Evolutionary conservation across 345 rosid species (phyloP).

Genomic region (Citrus glauca): DNA sequence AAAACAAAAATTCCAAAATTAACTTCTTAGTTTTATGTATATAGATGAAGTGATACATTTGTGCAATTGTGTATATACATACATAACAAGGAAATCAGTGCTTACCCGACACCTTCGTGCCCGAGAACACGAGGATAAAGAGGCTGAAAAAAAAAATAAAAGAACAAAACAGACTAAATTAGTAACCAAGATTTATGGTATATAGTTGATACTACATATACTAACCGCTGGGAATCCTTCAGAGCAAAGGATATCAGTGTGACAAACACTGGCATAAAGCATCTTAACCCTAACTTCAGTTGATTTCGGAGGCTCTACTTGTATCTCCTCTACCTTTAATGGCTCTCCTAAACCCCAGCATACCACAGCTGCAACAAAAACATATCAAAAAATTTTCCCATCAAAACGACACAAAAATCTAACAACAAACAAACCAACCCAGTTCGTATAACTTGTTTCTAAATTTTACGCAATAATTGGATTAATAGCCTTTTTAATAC

Average conservation of each 20-base stretch:
- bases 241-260: slow-evolving; percentile 37
- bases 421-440: neutral
- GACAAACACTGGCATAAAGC: slow-evolving; percentile 64
- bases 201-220: neutral
- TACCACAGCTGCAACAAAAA: neutral
- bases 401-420: neutral
- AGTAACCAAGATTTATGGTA: too few species aligned
- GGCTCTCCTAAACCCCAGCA: neutral
- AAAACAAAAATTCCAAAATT: too few species aligned
- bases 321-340: neutral
- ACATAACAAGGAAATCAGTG: too few species aligned
- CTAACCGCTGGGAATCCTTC: slow-evolving; percentile 35
- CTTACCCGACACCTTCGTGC: slow-evolving; percentile 84
- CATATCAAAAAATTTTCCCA: neutral
- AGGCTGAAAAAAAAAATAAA: slow-evolving; percentile 21
- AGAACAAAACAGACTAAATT: neutral
- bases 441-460: neutral
- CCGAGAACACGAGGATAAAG: slow-evolving; percentile 69
- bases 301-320: slow-evolving; percentile 39
- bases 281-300: slow-evolving; percentile 58
- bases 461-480: too few species aligned
- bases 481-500: neutral
- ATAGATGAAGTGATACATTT: too few species aligned
- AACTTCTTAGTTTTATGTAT: neutral
- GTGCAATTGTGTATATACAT: neutral